These are phyloP conservation scores for Echites panduratus DNA, from an alignment of 257 asterid species.

Conservation along the genomic window DNA sequence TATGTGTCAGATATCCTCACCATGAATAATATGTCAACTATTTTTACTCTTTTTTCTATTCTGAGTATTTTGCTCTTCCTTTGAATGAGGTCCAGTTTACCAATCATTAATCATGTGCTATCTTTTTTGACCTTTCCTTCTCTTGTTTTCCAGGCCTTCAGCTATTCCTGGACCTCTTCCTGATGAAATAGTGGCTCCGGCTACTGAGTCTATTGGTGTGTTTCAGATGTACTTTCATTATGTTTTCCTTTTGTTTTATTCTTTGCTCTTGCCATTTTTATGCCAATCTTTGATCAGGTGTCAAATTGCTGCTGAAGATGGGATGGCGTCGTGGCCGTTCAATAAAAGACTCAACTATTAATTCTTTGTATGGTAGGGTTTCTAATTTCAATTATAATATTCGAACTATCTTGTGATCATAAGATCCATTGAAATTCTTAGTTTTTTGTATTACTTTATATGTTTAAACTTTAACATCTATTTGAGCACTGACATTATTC, in stretches of 20 bases:
- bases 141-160: constrained; percentile 55
- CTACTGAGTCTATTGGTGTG: constrained; percentile 80
- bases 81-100: not conserved
- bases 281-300: constrained; percentile 45
- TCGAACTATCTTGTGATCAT: not conserved
- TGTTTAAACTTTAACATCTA: not conserved
- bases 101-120: not conserved
- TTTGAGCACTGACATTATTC: not conserved
- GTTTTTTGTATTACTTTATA: not conserved
- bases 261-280: constrained; percentile 1
- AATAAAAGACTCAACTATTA: constrained; percentile 52
- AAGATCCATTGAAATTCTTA: constrained; percentile 4
- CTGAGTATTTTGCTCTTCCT: not conserved
- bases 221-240: constrained; percentile 14
- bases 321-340: constrained; percentile 97
- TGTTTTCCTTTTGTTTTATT: constrained; percentile 4
- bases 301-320: constrained; percentile 83
- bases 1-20: not conserved
- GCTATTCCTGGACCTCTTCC: constrained; percentile 94
- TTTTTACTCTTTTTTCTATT: not conserved
- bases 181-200: constrained; percentile 78
- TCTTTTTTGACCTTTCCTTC: constrained; percentile 10
- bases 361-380: constrained; percentile 55
- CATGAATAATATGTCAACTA: not conserved
- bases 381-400: not conserved